Percentiles rank a stretch among this genome's conserved stretches.
phyloP scores from a whole-genome alignment of 2,329 filamentous ascomycete species.

The Grosmannia huntii region DNA sequence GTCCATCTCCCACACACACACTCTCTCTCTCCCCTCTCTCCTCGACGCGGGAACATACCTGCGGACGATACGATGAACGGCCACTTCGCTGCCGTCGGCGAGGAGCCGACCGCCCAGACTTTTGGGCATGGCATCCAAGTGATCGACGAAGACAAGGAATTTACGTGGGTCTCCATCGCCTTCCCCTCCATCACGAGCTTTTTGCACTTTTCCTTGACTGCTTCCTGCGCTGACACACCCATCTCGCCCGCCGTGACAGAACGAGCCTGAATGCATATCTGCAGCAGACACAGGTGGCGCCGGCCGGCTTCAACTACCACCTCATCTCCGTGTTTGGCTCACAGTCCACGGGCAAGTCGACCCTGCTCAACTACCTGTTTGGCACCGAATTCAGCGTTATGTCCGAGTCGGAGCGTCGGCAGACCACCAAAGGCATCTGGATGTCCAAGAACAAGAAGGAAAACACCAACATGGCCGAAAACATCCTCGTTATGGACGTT shows the following conservation, averaged over 20 bases:
- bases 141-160: conserved; percentile 89
- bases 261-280: conserved; percentile 72
- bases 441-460: conserved; percentile 89
- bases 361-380: conserved; percentile 89
- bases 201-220: neutral
- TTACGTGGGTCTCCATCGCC: conserved; percentile 56
- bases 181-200: neutral
- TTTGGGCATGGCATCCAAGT: conserved; percentile 96
- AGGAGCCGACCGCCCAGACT: conserved; percentile 47
- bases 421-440: conserved; percentile 99
- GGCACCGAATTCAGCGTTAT: conserved; percentile 95
- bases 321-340: conserved; percentile 98
- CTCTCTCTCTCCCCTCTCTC: neutral
- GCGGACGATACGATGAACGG: conserved; percentile 48
- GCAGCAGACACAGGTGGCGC: conserved; percentile 62
- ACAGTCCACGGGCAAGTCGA: conserved; percentile 97
- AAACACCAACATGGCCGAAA: conserved; percentile 69
- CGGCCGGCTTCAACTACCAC: conserved; percentile 96
- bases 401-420: conserved; percentile 84
- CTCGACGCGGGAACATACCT: no score
- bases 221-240: neutral
- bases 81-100: conserved; percentile 65
- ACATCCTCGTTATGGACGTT: conserved; percentile 98
- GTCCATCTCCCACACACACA: neutral
- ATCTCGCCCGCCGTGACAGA: conserved; percentile 29